phyloP scores from a whole-genome alignment of 306 rosid species.

The Prunus armeniaca region DNA sequence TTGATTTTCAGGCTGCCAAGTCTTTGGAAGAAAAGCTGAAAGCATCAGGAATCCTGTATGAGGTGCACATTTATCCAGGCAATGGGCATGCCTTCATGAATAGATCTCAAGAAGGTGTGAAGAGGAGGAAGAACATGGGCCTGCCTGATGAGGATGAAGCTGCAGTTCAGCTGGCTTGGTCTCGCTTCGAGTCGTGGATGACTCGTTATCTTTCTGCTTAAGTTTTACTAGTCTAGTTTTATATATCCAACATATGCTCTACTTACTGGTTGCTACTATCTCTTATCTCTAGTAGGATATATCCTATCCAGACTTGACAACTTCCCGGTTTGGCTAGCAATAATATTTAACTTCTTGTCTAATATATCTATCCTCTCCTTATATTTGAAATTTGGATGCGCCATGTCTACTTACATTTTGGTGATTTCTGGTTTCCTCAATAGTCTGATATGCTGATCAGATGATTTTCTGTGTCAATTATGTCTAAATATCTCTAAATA shows the following conservation, averaged over 20 bases:
- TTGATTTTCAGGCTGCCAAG: slow-evolving; percentile 76
- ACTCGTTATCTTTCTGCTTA: slow-evolving; percentile 48
- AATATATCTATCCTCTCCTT: background rate
- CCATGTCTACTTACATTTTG: no score
- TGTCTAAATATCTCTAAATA: background rate
- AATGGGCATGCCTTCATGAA: slow-evolving; percentile 90
- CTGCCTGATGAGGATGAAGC: slow-evolving; percentile 70
- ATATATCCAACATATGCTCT: slow-evolving; percentile 6
- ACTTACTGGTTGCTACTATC: background rate
- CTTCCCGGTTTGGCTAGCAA: background rate
- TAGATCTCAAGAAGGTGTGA: slow-evolving; percentile 73
- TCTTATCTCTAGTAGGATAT: background rate
- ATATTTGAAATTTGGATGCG: background rate
- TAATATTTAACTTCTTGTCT: background rate
- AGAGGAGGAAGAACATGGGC: slow-evolving; percentile 89
- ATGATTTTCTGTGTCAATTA: slow-evolving; percentile 1
- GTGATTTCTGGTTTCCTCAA: background rate
- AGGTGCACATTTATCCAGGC: slow-evolving; percentile 79
- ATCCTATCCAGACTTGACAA: background rate
- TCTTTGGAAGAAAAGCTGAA: slow-evolving; percentile 83
- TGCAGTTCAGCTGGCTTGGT: slow-evolving; percentile 83
- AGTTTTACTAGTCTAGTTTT: slow-evolving; percentile 7
- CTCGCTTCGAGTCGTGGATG: slow-evolving; percentile 91
- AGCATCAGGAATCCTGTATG: slow-evolving; percentile 74
- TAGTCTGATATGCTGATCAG: background rate